Evolutionary conservation across 1,284 basidiomycete species (phyloP).

Genomic region (Boletus hoseneyae): DNA sequence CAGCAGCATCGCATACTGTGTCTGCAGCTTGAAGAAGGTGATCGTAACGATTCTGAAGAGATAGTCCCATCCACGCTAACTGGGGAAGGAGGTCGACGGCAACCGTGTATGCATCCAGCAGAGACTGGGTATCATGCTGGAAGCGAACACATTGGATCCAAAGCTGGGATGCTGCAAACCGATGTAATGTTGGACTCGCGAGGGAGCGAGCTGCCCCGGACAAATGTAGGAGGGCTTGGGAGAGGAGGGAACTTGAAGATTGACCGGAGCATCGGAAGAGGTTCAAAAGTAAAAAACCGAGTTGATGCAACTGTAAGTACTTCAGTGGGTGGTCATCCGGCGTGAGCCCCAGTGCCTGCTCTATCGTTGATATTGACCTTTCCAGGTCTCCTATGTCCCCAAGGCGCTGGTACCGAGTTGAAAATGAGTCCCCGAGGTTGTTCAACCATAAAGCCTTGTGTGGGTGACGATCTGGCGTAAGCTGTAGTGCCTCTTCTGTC

Average conservation of each 20-base stretch:
- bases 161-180: not conserved
- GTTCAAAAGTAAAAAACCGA: not conserved
- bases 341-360: not conserved
- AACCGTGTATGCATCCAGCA: constrained; percentile 1
- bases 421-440: not conserved
- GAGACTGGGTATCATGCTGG: not conserved
- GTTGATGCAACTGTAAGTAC: not conserved
- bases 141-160: not conserved
- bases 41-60: constrained; percentile 4
- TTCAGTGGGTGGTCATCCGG: not conserved
- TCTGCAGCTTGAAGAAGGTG: not conserved
- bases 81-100: constrained; percentile 2
- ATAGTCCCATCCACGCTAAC: constrained; percentile 4
- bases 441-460: not conserved
- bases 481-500: not conserved
- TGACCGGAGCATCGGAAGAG: not conserved
- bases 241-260: not conserved
- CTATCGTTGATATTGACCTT: not conserved
- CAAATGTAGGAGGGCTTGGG: not conserved
- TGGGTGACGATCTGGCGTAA: not conserved
- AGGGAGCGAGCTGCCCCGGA: not conserved
- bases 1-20: not conserved
- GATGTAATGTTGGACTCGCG: not conserved
- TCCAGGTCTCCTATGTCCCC: not conserved
- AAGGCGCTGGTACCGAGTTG: not conserved